phyloP scores from a whole-genome alignment of 1,284 basidiomycete species.

The Naganishia cerealis region DNA sequence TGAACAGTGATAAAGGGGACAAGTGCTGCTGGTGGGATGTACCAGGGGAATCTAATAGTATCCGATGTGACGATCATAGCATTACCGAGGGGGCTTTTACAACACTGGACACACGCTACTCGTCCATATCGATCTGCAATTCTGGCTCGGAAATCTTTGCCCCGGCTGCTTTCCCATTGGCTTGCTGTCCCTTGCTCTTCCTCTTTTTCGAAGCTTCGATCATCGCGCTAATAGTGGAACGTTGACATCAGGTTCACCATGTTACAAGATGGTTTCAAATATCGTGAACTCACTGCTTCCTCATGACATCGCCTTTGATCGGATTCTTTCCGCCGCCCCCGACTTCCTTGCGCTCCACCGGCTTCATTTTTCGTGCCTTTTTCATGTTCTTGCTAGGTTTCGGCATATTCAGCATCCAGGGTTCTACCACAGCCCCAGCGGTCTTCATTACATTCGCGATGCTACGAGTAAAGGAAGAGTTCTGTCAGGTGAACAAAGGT shows the following conservation, averaged over 20 bases:
- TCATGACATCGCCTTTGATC: conserved; percentile 69
- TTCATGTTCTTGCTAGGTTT: conserved; percentile 87
- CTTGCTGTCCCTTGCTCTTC: conserved; percentile 35
- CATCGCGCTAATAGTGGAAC: conserved; percentile 41
- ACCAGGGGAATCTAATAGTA: neutral
- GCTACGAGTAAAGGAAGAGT: conserved; percentile 54
- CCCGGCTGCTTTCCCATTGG: neutral
- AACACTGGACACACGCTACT: conserved; percentile 6
- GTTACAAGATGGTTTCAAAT: too few relatives aligned
- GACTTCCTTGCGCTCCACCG: conserved; percentile 70
- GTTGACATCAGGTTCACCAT: neutral
- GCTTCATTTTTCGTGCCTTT: conserved; percentile 72
- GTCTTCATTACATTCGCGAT: conserved; percentile 92
- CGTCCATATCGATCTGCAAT: conserved; percentile 30
- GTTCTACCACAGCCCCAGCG: conserved; percentile 82
- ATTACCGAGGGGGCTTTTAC: too few relatives aligned
- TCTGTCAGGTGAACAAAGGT: conserved; percentile 16
- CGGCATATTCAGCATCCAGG: conserved; percentile 83
- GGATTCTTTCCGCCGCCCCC: conserved; percentile 69
- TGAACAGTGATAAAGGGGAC: neutral
- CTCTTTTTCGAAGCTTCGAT: conserved; percentile 52
- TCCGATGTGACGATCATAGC: too few relatives aligned
- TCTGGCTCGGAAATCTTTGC: neutral
- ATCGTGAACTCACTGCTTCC: conserved; percentile 61
- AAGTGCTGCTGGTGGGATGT: neutral